phyloP scores from a whole-genome alignment of 768 basidiomycete genomes.

The Psilocybe sp. region DNA sequence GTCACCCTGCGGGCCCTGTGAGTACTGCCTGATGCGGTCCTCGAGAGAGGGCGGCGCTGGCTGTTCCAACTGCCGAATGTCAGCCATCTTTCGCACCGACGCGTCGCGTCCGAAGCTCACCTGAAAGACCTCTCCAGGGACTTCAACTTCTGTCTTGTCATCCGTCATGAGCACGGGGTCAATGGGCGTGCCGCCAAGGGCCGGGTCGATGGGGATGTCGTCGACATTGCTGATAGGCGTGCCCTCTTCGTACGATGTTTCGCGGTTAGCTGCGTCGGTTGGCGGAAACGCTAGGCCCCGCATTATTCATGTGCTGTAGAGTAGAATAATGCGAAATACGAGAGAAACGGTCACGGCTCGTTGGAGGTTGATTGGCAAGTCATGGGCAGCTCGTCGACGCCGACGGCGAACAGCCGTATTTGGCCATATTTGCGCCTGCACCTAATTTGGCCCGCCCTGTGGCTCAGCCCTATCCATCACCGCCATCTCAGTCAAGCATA shows the following conservation, averaged over 20 bases:
- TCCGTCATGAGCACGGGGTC: constrained; percentile 48
- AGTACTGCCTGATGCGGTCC: constrained; percentile 44
- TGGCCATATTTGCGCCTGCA: constrained; percentile 31
- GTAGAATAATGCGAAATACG: constrained; percentile 8
- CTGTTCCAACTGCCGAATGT: background rate
- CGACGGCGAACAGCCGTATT: constrained; percentile 40
- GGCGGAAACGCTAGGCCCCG: constrained; percentile 59
- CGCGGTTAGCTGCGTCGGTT: constrained; percentile 46
- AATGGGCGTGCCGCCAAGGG: constrained; percentile 50
- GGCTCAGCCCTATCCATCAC: constrained; percentile 17
- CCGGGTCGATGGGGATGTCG: constrained; percentile 83
- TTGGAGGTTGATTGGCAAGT: too few relatives aligned
- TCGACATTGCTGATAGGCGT: constrained; percentile 56
- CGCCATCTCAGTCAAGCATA: background rate
- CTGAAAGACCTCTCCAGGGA: constrained; percentile 35
- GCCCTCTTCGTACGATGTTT: constrained; percentile 56
- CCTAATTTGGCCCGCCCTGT: constrained; percentile 14
- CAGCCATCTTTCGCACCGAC: constrained; percentile 41
- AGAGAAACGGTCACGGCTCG: background rate
- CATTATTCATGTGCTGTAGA: constrained; percentile 40
- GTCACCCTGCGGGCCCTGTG: constrained; percentile 78
- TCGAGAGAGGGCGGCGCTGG: constrained; percentile 17
- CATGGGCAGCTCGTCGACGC: constrained; percentile 33
- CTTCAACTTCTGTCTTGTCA: constrained; percentile 18
- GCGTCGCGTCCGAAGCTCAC: constrained; percentile 58